Evolutionary conservation across 371 early-diverging fungal genomes (phyloP).

Genomic region (Parasitella parasitica): DNA sequence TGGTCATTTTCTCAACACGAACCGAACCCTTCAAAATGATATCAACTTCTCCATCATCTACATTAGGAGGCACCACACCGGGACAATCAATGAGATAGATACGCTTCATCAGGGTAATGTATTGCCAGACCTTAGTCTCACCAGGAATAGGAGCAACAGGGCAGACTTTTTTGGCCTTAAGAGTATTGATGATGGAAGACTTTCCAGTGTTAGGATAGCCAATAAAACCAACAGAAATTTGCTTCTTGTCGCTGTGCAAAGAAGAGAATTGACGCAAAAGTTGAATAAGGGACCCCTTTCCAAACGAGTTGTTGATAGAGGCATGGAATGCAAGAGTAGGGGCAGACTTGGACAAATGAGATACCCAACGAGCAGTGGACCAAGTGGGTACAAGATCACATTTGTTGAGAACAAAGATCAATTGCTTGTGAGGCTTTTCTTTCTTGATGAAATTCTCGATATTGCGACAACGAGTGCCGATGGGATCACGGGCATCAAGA

Average conservation of each 20-base stretch:
- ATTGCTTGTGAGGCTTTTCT: slow-evolving; percentile 96
- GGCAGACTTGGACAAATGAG: slow-evolving; percentile 83
- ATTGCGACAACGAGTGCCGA: slow-evolving; percentile 94
- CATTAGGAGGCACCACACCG: slow-evolving; percentile 93
- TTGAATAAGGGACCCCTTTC: slow-evolving; percentile 97
- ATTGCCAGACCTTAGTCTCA: slow-evolving; percentile 99
- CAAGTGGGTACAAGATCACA: slow-evolving; percentile 99
- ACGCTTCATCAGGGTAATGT: slow-evolving; percentile 98
- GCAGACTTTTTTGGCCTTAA: slow-evolving; percentile 97
- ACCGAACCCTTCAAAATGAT: slow-evolving; percentile 99
- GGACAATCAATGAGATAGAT: slow-evolving; percentile 99
- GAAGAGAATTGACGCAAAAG: slow-evolving; percentile 96
- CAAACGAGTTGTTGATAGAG: slow-evolving; percentile 96
- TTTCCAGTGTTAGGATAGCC: slow-evolving; percentile 98
- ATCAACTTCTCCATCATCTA: slow-evolving; percentile 89
- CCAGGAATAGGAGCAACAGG: slow-evolving; percentile 99
- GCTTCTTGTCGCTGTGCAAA: slow-evolving; percentile 96
- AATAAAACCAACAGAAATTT: slow-evolving; percentile 97
- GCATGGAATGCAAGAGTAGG: slow-evolving; percentile 99
- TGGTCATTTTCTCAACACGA: slow-evolving; percentile 93
- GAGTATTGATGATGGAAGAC: slow-evolving; percentile 98
- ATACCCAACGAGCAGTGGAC: slow-evolving; percentile 98
- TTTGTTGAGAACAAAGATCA: slow-evolving; percentile 99
- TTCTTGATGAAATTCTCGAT: slow-evolving; percentile 93
- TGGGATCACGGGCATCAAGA: slow-evolving; percentile 98